Base-by-base conservation (phyloP, 352 stramenopile genomes). In the Globisporangium cylindrosporum region DNA sequence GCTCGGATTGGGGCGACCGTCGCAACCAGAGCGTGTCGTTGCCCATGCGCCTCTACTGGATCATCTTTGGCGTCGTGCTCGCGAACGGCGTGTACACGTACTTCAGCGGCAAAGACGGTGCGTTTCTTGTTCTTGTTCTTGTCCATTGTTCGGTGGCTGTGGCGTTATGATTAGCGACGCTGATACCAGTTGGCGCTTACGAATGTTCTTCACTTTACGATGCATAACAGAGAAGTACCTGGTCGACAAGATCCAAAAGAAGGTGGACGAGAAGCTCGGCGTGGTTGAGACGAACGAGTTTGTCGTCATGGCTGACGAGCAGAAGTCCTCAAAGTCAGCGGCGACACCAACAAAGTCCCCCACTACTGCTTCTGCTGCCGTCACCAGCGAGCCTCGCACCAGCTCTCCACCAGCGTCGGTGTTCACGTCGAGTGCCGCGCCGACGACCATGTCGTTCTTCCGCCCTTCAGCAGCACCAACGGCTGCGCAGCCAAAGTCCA, bases 1-100 rank as follows among this genome's bases (percentile, higher is more conserved):
- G 84, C 54, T 92, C 84, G 7, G 84, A 92, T 68, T 92, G 84
- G 84, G 84, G 77, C 48, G 84, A 92, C 62, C 84, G 84, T 22
- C 82, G 82, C 48, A 77, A 79, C 34, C 84, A 92, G 74, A 72
- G 71, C 25, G 76, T 92, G 59, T 87, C 84, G 49, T 57, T 87
- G 36, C 72, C 80, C 53, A 92, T 92, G 84, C 85, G 84, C 29
- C 56, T 92, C 20, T 92, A 92, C 66, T 92, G 84, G 84, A 29
- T 85, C 46, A 25, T 90, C 54, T 92, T 92, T 61, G 70, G 34
- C 4, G 20, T 88, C 8, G 78, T 92, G 59, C 56, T 92, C 34
- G 66, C 43, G 66, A 92, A 91, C 65, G 84, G 84, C 25, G 41
- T 82, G 57, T 89, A 82, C 71, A 90, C 84, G 49, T 87, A 86